Conservation (phyloP, 202 grass and related monocot genomes). For the Elaeis oleifera region DNA sequence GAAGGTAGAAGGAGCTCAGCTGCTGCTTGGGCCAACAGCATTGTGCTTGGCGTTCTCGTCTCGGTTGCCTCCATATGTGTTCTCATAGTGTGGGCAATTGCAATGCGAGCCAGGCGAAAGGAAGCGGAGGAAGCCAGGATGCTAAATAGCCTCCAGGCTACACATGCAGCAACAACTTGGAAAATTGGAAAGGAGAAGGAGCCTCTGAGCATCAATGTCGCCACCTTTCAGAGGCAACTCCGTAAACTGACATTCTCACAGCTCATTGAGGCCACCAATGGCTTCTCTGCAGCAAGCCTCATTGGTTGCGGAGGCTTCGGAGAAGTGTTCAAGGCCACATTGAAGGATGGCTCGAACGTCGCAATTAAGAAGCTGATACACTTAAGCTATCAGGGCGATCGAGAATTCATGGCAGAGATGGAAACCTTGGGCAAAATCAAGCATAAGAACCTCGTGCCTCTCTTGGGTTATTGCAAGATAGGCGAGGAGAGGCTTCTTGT, state of each 20-base stretch:
- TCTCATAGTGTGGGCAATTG: conserved; percentile 36
- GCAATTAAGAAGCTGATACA: conserved; percentile 89
- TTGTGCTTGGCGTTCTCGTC: conserved; percentile 36
- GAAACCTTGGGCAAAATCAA: conserved; percentile 92
- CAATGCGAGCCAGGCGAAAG: conserved; percentile 36
- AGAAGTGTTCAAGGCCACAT: conserved; percentile 85
- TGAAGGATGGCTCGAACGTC: conserved; percentile 69
- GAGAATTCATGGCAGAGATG: conserved; percentile 95
- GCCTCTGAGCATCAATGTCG: conserved; percentile 85
- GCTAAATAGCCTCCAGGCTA: conserved; percentile 66
- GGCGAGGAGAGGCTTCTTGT: conserved; percentile 85
- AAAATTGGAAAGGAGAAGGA: conserved; percentile 83
- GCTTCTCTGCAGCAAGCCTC: conserved; percentile 57
- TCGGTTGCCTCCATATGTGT: conserved; percentile 37
- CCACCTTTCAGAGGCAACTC: conserved; percentile 73
- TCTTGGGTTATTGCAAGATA: conserved; percentile 87
- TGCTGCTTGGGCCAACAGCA: conserved; percentile 32
- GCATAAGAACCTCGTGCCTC: conserved; percentile 64
- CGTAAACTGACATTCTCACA: conserved; percentile 76
- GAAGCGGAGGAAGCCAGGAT: conserved; percentile 48
- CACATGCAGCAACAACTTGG: conserved; percentile 65
- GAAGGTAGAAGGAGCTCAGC: conserved; percentile 2
- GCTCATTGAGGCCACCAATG: conserved; percentile 86
- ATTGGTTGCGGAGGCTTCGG: conserved; percentile 78
- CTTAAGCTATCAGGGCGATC: conserved; percentile 84